phyloP scores from a whole-genome alignment of 1,284 basidiomycete species.

The Ustilago crameri region DNA sequence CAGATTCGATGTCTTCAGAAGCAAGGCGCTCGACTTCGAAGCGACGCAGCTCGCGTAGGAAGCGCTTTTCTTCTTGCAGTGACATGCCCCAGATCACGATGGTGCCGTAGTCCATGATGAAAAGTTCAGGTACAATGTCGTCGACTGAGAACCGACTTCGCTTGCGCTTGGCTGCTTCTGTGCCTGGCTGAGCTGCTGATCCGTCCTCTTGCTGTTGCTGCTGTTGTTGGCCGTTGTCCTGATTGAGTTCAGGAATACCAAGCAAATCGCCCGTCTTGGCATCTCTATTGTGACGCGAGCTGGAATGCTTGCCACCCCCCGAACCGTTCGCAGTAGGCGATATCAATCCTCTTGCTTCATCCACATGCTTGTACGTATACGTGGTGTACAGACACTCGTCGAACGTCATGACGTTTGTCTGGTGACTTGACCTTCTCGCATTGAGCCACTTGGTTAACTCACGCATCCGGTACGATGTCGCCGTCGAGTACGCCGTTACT shows the following conservation, averaged over 20 bases:
- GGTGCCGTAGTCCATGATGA: slow-evolving; percentile 91
- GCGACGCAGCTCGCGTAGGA: slow-evolving; percentile 82
- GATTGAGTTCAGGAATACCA: slow-evolving; percentile 61
- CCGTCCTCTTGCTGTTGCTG: slow-evolving; percentile 33
- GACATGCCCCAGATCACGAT: slow-evolving; percentile 98
- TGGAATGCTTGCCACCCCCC: slow-evolving; percentile 8
- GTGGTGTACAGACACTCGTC: slow-evolving; percentile 68
- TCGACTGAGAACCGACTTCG: slow-evolving; percentile 52
- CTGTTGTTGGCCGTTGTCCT: slow-evolving; percentile 8
- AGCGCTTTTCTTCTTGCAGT: slow-evolving; percentile 86
- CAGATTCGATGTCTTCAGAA: slow-evolving; percentile 76
- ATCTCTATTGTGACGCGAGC: slow-evolving; percentile 1
- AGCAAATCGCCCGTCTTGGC: slow-evolving; percentile 61
- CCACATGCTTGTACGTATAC: slow-evolving; percentile 65
- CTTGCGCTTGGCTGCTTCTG: slow-evolving; percentile 23
- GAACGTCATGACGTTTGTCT: slow-evolving; percentile 72
- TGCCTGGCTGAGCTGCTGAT: slow-evolving; percentile 1
- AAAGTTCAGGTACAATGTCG: slow-evolving; percentile 69
- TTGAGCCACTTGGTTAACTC: slow-evolving; percentile 89
- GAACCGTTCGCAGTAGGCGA: slow-evolving; percentile 12
- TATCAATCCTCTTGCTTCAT: slow-evolving; percentile 55
- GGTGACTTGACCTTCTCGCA: slow-evolving; percentile 81
- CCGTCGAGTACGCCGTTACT: slow-evolving; percentile 94
- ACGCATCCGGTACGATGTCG: slow-evolving; percentile 88
- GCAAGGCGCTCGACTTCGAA: slow-evolving; percentile 88